Evolutionary conservation across 2,329 filamentous ascomycete species (phyloP).

Genomic region (Penicillium sp.): DNA sequence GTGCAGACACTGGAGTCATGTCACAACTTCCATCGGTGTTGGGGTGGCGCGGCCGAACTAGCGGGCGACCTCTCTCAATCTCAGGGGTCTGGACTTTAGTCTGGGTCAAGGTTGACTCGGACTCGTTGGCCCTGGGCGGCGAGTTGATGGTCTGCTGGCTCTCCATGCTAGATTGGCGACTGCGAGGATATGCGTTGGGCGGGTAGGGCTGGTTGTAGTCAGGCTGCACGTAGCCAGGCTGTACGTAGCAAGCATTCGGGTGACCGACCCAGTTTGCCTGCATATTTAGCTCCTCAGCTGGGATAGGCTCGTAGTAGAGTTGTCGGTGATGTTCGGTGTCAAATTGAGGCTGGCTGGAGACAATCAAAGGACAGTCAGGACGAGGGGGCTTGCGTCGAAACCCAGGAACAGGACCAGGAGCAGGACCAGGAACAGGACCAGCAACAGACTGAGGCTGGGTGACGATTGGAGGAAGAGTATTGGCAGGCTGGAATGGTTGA

Average conservation of each 20-base stretch:
- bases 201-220: background rate
- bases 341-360: slow-evolving; percentile 6
- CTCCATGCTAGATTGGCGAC: background rate
- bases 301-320: background rate
- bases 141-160: background rate
- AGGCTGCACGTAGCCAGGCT: slow-evolving; percentile 1
- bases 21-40: slow-evolving; percentile 3
- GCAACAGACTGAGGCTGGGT: background rate
- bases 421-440: background rate
- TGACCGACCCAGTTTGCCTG: background rate
- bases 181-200: background rate
- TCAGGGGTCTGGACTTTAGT: background rate
- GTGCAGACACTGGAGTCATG: background rate
- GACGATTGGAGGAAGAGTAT: slow-evolving; percentile 3
- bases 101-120: background rate
- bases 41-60: background rate
- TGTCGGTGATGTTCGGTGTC: slow-evolving; percentile 1
- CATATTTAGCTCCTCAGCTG: background rate
- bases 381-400: background rate
- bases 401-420: background rate
- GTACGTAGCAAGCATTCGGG: background rate
- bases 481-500: background rate
- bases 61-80: slow-evolving; percentile 1
- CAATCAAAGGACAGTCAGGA: slow-evolving; percentile 4
- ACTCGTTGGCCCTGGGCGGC: background rate